phyloP scores from a whole-genome alignment of 305 asterid species.

The Rubia tinctorum region DNA sequence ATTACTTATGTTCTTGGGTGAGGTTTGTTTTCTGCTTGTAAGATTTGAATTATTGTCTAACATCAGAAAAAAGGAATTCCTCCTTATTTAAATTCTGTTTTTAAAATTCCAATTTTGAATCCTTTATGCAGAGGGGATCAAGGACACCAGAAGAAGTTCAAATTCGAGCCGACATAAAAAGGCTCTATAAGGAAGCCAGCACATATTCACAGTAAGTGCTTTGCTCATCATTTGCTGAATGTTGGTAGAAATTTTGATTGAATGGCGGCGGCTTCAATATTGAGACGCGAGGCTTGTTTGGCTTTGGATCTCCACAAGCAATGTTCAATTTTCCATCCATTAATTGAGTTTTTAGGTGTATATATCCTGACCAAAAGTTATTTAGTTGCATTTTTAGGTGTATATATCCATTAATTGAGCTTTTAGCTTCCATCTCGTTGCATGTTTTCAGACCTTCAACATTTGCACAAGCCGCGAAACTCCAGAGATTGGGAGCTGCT shows the following conservation, averaged over 20 bases:
- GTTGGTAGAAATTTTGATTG: not conserved
- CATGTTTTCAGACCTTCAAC: constrained; percentile 79
- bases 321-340: no score
- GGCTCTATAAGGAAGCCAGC: constrained; percentile 79
- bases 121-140: constrained; percentile 45
- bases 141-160: constrained; percentile 37
- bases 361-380: no score
- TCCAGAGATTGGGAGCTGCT: constrained; percentile 76
- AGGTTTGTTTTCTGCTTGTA: not conserved
- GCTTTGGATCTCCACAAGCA: no score
- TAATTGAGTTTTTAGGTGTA: no score
- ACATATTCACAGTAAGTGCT: constrained; percentile 71
- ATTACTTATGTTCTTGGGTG: not conserved
- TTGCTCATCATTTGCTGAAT: not conserved
- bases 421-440: not conserved
- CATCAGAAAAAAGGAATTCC: no score
- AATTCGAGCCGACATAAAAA: constrained; percentile 66
- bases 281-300: not conserved
- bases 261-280: not conserved
- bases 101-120: not conserved
- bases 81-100: not conserved
- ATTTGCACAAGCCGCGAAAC: constrained; percentile 96
- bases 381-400: no score
- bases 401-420: no score
- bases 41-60: not conserved